Evolutionary conservation across 2,329 filamentous ascomycete species (phyloP).

Genomic region (Apiospora rasikravindrae): DNA sequence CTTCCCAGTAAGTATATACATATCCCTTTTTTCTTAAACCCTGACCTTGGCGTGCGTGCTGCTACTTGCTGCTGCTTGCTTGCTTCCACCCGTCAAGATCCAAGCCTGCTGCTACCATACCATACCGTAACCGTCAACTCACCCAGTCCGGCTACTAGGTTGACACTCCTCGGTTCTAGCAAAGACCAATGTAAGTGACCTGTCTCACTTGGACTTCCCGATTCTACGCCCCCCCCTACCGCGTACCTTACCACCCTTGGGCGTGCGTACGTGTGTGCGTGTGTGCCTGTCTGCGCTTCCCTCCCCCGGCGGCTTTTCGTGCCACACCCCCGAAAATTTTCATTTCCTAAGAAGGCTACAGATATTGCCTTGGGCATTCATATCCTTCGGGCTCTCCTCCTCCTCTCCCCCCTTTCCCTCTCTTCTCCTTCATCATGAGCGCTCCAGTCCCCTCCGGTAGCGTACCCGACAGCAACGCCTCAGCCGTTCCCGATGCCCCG

Average conservation of each 20-base stretch:
- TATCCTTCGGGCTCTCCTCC: conserved; percentile 26
- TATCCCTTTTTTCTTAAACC: neutral
- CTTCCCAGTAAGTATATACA: conserved; percentile 8
- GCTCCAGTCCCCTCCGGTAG: conserved; percentile 41
- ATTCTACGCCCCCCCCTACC: conserved; percentile 4
- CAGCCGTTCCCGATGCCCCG: conserved; percentile 60
- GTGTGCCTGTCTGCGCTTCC: conserved; percentile 35
- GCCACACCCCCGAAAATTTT: conserved; percentile 41
- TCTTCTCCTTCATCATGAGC: conserved; percentile 43
- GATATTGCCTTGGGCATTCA: conserved; percentile 18
- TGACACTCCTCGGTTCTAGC: conserved; percentile 11
- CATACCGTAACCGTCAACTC: conserved; percentile 10
- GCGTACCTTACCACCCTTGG: conserved; percentile 26
- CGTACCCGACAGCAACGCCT: conserved; percentile 40
- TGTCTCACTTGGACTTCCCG: conserved; percentile 9
- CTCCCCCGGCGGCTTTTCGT: conserved; percentile 34
- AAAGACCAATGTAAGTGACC: conserved; percentile 10
- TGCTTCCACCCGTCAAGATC: conserved; percentile 12
- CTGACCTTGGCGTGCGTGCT: neutral
- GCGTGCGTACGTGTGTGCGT: conserved; percentile 22
- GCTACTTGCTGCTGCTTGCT: neutral
- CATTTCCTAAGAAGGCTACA: conserved; percentile 15
- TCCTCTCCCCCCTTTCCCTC: conserved; percentile 37
- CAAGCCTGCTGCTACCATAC: conserved; percentile 13
- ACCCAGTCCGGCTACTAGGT: conserved; percentile 16